Evolutionary conservation across 2,329 filamentous ascomycete genomes (phyloP).

Genomic region (Curvularia sp.): DNA sequence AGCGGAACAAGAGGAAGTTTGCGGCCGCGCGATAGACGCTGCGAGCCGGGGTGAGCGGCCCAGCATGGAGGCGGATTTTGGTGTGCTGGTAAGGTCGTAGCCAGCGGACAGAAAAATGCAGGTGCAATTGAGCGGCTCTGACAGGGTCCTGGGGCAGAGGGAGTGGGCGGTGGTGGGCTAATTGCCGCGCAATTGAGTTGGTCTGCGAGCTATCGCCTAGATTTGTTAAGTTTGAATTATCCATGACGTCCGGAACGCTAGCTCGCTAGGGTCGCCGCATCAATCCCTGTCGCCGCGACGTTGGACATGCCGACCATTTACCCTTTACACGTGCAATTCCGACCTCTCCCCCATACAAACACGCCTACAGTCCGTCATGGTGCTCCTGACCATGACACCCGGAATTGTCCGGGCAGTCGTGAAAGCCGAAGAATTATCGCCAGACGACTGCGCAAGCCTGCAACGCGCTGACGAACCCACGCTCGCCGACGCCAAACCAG

Average conservation of each 20-base stretch:
- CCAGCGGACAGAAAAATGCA: constrained; percentile 4
- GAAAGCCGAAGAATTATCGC: constrained; percentile 32
- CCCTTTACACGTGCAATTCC: not conserved
- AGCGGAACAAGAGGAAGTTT: constrained; percentile 21
- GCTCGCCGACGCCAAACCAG: constrained; percentile 60
- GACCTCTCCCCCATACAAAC: constrained; percentile 5
- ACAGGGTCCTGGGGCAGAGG: constrained; percentile 13
- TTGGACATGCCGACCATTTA: not conserved
- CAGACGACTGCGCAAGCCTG: constrained; percentile 33
- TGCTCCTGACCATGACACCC: constrained; percentile 77
- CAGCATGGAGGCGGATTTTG: constrained; percentile 33
- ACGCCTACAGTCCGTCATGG: constrained; percentile 60
- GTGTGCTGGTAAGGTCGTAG: not conserved
- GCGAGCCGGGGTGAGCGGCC: constrained; percentile 48
- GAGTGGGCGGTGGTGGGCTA: constrained; percentile 12
- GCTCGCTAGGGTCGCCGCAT: constrained; percentile 8
- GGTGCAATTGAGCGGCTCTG: constrained; percentile 36
- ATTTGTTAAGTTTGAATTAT: constrained; percentile 18
- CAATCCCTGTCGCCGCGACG: constrained; percentile 11
- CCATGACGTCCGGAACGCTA: constrained; percentile 20
- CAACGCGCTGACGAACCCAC: constrained; percentile 55
- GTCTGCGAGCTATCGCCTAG: constrained; percentile 20
- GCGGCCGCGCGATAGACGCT: constrained; percentile 39
- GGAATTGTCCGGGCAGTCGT: constrained; percentile 69
- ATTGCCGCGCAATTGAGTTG: constrained; percentile 5